Evolutionary conservation across 108 stramenopile species (phyloP).

Genomic region (Skeletonema potamos): DNA sequence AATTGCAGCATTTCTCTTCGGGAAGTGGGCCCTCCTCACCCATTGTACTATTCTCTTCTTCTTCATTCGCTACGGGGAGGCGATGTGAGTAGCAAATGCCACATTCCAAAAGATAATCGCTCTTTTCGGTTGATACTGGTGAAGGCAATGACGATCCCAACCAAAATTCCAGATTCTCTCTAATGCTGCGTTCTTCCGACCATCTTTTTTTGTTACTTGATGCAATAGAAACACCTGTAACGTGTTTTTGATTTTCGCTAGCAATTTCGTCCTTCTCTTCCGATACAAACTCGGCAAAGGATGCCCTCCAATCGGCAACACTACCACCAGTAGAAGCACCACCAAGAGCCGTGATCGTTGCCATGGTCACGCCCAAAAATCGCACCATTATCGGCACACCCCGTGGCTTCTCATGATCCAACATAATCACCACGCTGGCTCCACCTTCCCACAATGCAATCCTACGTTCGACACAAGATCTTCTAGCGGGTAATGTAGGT

Average conservation of each 20-base stretch:
- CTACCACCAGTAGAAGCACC: neutral
- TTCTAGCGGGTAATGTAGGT: conserved; percentile 39
- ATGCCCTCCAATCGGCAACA: conserved; percentile 42
- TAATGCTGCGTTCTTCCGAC: conserved; percentile 46
- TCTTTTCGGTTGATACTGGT: conserved; percentile 50
- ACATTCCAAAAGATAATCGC: conserved; percentile 66
- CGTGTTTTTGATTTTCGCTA: neutral
- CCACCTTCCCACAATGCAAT: conserved; percentile 55
- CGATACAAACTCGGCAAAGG: conserved; percentile 34
- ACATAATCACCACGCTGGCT: conserved; percentile 43
- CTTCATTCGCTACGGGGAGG: conserved; percentile 30
- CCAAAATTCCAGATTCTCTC: conserved; percentile 58
- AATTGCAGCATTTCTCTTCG: conserved; percentile 61
- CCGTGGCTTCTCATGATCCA: conserved; percentile 48
- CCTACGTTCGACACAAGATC: conserved; percentile 40
- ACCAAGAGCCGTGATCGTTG: conserved; percentile 23
- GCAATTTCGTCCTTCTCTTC: neutral
- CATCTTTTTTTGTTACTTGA: conserved; percentile 12
- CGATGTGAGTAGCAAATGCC: conserved; percentile 75
- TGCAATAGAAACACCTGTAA: neutral
- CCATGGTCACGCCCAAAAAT: conserved; percentile 42
- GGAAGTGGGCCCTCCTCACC: conserved; percentile 48
- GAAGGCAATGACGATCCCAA: conserved; percentile 58
- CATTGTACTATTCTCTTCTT: conserved; percentile 4
- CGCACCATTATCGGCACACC: conserved; percentile 37